Conservation (phyloP, 2,329 filamentous ascomycete genomes). For the Penicillium sp. region DNA sequence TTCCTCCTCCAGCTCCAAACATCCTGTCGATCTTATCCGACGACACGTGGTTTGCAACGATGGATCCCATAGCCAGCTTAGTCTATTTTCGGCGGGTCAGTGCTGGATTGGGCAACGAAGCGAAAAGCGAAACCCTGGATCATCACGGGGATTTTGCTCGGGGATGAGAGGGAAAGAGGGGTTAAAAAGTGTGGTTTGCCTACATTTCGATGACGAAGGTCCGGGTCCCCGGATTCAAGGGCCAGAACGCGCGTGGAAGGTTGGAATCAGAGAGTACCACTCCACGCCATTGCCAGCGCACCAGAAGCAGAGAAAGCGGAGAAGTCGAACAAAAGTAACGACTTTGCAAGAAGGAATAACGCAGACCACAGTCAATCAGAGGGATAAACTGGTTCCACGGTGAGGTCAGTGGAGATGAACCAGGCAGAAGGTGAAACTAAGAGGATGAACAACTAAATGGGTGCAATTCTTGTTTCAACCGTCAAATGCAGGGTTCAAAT, state of each 20-base stretch:
- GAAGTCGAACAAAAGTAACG: not conserved
- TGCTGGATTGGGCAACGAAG: not conserved
- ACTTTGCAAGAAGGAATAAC: not conserved
- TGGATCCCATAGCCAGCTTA: slow-evolving; percentile 59
- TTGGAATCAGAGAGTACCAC: not conserved
- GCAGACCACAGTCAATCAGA: not conserved
- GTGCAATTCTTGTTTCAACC: slow-evolving; percentile 2
- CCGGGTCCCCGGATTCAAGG: not conserved
- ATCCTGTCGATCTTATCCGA: slow-evolving; percentile 73
- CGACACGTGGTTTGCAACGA: slow-evolving; percentile 68
- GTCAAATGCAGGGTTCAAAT: not conserved
- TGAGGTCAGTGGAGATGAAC: slow-evolving; percentile 14
- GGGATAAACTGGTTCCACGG: slow-evolving; percentile 12
- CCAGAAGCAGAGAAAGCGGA: not conserved
- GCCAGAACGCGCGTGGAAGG: not conserved
- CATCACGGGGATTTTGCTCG: not conserved
- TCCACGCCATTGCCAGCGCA: not conserved
- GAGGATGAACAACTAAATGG: not conserved
- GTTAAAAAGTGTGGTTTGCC: not conserved
- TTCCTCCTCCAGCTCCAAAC: slow-evolving; percentile 45
- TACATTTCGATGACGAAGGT: slow-evolving; percentile 13
- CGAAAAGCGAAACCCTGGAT: not conserved
- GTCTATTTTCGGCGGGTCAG: not conserved
- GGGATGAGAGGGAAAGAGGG: slow-evolving; percentile 5
- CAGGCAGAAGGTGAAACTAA: not conserved